phyloP scores from a whole-genome alignment of 2,329 filamentous ascomycete species.

The Dactylellina drechsleri region DNA sequence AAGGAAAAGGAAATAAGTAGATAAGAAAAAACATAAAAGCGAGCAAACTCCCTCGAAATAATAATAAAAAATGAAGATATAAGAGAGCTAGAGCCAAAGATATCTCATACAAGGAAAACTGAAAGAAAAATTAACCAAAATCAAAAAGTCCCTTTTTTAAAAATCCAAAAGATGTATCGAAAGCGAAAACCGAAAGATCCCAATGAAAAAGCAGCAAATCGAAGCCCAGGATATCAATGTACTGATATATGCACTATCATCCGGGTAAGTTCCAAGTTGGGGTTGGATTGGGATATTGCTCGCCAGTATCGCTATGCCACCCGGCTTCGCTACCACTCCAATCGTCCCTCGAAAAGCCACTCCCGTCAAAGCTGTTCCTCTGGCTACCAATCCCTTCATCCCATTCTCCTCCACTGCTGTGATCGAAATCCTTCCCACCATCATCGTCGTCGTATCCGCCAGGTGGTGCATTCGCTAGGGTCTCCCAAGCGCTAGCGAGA shows the following conservation, averaged over 20 bases:
- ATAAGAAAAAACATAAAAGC: not conserved
- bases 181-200: not conserved
- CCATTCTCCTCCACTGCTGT: conserved; percentile 58
- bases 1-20: not conserved
- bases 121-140: conserved; percentile 10
- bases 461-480: conserved; percentile 72
- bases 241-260: not conserved
- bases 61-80: conserved; percentile 20
- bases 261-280: conserved; percentile 40
- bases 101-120: conserved; percentile 16
- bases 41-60: conserved; percentile 11
- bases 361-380: conserved; percentile 57
- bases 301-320: conserved; percentile 48
- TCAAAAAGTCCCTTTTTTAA: not conserved
- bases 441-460: conserved; percentile 79
- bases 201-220: not conserved
- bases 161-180: conserved; percentile 7
- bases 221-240: no score
- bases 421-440: conserved; percentile 65
- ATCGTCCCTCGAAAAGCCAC: conserved; percentile 55
- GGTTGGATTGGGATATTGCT: conserved; percentile 34
- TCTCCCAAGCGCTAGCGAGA: conserved; percentile 85
- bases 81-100: conserved; percentile 3
- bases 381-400: conserved; percentile 58
- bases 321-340: conserved; percentile 55